Evolutionary conservation across 805 yeast genomes (phyloP), one percentile per base, ranked within the genome.

Genomic region (Saccharomycopsis vini): DNA sequence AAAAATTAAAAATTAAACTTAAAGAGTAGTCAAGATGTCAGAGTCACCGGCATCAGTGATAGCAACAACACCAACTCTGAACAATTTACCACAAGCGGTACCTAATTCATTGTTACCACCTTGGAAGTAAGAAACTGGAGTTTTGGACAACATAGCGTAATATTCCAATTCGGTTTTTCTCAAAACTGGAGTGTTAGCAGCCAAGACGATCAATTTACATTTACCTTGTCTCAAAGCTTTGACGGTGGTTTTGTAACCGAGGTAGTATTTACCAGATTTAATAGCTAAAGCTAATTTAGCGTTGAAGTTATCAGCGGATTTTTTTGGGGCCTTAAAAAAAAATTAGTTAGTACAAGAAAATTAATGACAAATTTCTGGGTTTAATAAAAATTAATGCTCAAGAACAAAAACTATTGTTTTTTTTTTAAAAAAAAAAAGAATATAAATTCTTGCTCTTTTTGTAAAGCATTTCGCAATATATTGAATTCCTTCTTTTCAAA

Each of bases 61-160:
- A 64, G 97, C 77, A 64, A 92, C 76, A 66, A 89, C 90, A 79
- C 97, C 97, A 62, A 92, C 97, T 79, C 97, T 87, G 96, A 92
- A 92, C 67, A 92, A 87, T 75, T 86, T 90, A 89, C 99, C 99
- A 77, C 96, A 90, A 62, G 96, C 95, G 63, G 99, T 92, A 79
- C 97, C 97, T 68, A 90, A 86, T 78, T 90, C 97, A 77, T 90
- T 90, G 96, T 90, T 90, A 73, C 95, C 95, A 79, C 97, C 97
- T 75, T 82, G 92, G 95, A 89, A 92, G 89, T 89, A 94, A 92
- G 90, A 89, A 55, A 73, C 75, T 66, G 78, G 79, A 69, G 96
- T 85, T 86, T 89, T 90, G 70, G 97, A 84, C 71, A 92, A 83
- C 98, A 92, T 90, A 67, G 97, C 97, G 87, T 92, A 92, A 83